phyloP scores from a whole-genome alignment of 805 yeast species.

The Jamesozyma gamospora region DNA sequence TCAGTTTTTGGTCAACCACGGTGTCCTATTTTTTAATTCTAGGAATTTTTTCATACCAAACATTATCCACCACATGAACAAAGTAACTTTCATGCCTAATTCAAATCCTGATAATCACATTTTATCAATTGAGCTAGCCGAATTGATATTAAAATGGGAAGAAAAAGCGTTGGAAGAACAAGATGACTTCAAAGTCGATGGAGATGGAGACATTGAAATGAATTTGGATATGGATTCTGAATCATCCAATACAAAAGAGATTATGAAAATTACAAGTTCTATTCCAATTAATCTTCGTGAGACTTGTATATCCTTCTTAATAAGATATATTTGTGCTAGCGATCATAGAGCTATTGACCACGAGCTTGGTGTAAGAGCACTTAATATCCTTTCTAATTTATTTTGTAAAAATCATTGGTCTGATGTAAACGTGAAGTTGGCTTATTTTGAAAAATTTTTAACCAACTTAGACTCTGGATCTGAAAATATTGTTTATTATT shows the following conservation, averaged over 20 bases:
- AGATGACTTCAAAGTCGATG: slow-evolving; percentile 7
- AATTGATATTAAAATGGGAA: slow-evolving; percentile 81
- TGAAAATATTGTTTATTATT: slow-evolving; percentile 60
- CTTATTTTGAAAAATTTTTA: slow-evolving; percentile 80
- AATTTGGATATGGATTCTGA: slow-evolving; percentile 5
- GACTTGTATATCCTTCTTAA: slow-evolving; percentile 79
- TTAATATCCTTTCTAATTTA: slow-evolving; percentile 65
- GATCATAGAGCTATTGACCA: slow-evolving; percentile 78
- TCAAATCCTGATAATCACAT: slow-evolving; percentile 74
- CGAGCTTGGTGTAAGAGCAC: slow-evolving; percentile 70
- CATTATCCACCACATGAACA: slow-evolving; percentile 87
- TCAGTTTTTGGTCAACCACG: slow-evolving; percentile 78
- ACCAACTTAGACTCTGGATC: slow-evolving; percentile 67
- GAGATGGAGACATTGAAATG: slow-evolving; percentile 24
- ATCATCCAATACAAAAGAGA: neutral
- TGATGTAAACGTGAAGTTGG: slow-evolving; percentile 76
- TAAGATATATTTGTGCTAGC: slow-evolving; percentile 78
- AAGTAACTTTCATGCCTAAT: slow-evolving; percentile 66
- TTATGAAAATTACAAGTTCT: neutral
- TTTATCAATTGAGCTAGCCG: slow-evolving; percentile 83
- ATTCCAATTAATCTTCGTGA: slow-evolving; percentile 71
- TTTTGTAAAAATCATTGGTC: slow-evolving; percentile 73
- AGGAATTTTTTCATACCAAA: slow-evolving; percentile 84
- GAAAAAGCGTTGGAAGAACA: slow-evolving; percentile 31
- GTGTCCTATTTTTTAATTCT: slow-evolving; percentile 73